phyloP scores from a whole-genome alignment of 805 yeast genomes.

The Schwanniomyces sp. region DNA sequence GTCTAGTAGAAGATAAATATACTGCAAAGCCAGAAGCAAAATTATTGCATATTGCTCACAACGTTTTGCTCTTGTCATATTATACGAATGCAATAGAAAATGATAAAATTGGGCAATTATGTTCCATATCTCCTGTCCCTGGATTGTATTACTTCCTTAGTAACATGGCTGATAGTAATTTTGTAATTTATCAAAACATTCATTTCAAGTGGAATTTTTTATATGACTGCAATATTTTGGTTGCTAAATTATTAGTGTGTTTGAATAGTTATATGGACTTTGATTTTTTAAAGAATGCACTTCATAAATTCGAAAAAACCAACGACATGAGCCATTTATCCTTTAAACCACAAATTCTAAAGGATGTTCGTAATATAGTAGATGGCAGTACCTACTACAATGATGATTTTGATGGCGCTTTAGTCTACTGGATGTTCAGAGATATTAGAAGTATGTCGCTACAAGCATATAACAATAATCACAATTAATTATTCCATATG shows the following conservation, averaged over 20 bases:
- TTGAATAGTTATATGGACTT: conserved; percentile 19
- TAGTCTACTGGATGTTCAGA: conserved; percentile 22
- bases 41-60: conserved; percentile 18
- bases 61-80: conserved; percentile 15
- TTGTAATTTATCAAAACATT: conserved; percentile 12
- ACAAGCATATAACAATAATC: conserved; percentile 5
- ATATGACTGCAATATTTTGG: conserved; percentile 14
- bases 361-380: conserved; percentile 7
- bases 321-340: conserved; percentile 5
- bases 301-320: conserved; percentile 11
- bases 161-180: conserved; percentile 20
- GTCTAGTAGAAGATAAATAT: conserved; percentile 17
- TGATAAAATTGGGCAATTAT: conserved; percentile 11
- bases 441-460: conserved; percentile 21
- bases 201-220: conserved; percentile 16
- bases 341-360: conserved; percentile 5
- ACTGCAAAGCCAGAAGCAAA: conserved; percentile 19
- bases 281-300: conserved; percentile 15
- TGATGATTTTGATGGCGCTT: conserved; percentile 18
- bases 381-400: conserved; percentile 6
- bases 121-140: conserved; percentile 18
- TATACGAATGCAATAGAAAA: conserved; percentile 13
- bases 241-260: conserved; percentile 13
- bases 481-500: neutral
- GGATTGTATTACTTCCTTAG: conserved; percentile 20